Evolutionary conservation across 495 filamentous ascomycete species (phyloP).

Genomic region (Hypoxylon crocopeplum): DNA sequence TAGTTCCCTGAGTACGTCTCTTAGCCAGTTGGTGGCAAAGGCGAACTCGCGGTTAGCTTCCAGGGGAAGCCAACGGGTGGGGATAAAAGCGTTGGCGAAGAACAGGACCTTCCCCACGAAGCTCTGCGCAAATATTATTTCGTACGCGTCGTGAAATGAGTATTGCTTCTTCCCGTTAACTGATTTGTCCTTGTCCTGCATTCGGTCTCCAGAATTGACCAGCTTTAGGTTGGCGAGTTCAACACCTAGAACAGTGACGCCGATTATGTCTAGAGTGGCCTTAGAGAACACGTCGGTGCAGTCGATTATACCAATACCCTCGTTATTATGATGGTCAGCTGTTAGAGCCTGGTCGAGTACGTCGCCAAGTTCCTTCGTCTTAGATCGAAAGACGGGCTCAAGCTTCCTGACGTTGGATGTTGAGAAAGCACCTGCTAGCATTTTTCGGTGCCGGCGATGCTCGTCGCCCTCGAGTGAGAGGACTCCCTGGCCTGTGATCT

Average conservation of each 20-base stretch:
- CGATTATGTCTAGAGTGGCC: constrained; percentile 72
- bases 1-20: constrained; percentile 12
- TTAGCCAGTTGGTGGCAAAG: constrained; percentile 14
- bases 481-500: constrained; percentile 36
- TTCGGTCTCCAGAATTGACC: constrained; percentile 20
- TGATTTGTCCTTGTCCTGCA: neutral
- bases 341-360: constrained; percentile 6
- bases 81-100: constrained; percentile 27
- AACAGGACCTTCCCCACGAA: constrained; percentile 34
- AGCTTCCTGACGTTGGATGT: constrained; percentile 27
- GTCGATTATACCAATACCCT: neutral
- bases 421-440: constrained; percentile 26
- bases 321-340: neutral
- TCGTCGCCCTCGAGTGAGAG: constrained; percentile 37
- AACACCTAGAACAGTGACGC: constrained; percentile 67
- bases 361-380: constrained; percentile 14
- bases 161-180: neutral
- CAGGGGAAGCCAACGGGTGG: constrained; percentile 32
- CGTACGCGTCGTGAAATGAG: constrained; percentile 34
- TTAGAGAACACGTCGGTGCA: constrained; percentile 21
- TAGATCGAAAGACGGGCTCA: constrained; percentile 7
- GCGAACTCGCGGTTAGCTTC: constrained; percentile 28
- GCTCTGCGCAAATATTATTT: constrained; percentile 37
- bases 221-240: constrained; percentile 65
- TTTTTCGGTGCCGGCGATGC: constrained; percentile 36